Base-by-base conservation (phyloP, 192 early-diverging fungal species). In the Oehlia diaphana region DNA sequence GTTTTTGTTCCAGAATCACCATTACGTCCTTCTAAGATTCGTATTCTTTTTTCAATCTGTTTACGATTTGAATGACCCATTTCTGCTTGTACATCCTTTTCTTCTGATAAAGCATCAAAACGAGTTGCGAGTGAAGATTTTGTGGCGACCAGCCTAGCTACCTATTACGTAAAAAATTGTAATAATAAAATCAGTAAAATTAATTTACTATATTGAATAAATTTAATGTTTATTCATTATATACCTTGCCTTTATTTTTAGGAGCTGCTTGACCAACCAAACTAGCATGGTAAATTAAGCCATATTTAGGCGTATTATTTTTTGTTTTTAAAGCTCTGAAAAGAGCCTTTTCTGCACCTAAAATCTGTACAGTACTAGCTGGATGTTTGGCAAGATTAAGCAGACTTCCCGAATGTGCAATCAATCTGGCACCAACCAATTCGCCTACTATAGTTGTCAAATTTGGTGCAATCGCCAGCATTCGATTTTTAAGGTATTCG, bases 341-440 rank as follows among this genome's bases (percentile, higher is more conserved):
- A 37, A 99, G 92, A n/a, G 98, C 98, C 93, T 99, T 99, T 88
- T 99, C 98, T 49, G 98, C 98, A 86, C 98, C 98, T 23, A 99
- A 91, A 77, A 99, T 98, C 89, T 99, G 98, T 78, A 99, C 94
- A 73, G 98, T 99, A 64, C 94, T 95, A 70, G 97, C 97, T 39
- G 98, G 98, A 86, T 95, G 93, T 90, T 99, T 99, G 84, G 95
- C 93, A 81, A 99, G 88, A 84, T 96, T 99, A 88, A 96, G 96
- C 83, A 99, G 86, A 44, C 93, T 94, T 79, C 98, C 98, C 64
- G 97, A 97, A 83, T 99, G 98, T 53, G 96, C 88, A 86, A 99
- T 99, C 82, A 99, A 89, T 81, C 97, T 93, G 68, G 98, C 98
- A 82, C 97, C 97, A 77, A 99, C 96, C 79, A 99, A 91, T 85